Base-by-base conservation (phyloP, 441 rosid genomes). In the California macrophylla region DNA sequence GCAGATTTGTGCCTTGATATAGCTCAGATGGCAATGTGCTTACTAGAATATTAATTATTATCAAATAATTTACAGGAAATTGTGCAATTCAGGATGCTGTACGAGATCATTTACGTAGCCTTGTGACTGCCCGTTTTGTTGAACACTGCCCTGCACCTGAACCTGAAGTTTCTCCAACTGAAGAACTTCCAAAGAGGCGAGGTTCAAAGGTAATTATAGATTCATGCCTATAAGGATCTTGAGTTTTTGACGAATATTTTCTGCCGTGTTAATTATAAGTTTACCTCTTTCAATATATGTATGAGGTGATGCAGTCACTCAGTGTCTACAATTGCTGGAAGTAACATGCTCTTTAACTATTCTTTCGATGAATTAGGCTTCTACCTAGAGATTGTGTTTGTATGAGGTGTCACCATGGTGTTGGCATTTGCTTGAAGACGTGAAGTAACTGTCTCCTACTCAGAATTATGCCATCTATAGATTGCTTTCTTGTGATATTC, bases 131-230 rank as follows among this genome's bases (percentile, higher is more conserved):
- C 25, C 94, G 30, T 75, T 92, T 79, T 73, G 83, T 89, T 76
- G 97, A 94, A 74, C 91, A 86, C 36, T 86, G 96, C 78, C 97
- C 97, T 38, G 74, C 83, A 52, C 76, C 91, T 12, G 97, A 86
- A 74, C 92, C 98, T 26, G 72, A 83, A 75, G 79, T 94, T 78
- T 75, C 79, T 56, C 82, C 84, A 64, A 78, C 75, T 75, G 89
- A 84, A 77, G 88, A 80, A 69, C 69, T 75, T 65, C 75, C 76
- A 47, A 87, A 62, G 81, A 93, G 80, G 77, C 84, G 80, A 73
- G 87, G 80, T 75, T 26, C 90, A 60, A 89, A 89, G 97, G 96
- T 93, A 81, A 62, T 76, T 80, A 32, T 56, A 24, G 15, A 23
- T 58, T 8, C 30, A 23, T 23, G 15, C 30, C 24, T 58, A 10